These are phyloP conservation scores for Colletotrichum acutatum DNA, from an alignment of 2,329 filamentous ascomycete genomes.

Conservation along the genomic window DNA sequence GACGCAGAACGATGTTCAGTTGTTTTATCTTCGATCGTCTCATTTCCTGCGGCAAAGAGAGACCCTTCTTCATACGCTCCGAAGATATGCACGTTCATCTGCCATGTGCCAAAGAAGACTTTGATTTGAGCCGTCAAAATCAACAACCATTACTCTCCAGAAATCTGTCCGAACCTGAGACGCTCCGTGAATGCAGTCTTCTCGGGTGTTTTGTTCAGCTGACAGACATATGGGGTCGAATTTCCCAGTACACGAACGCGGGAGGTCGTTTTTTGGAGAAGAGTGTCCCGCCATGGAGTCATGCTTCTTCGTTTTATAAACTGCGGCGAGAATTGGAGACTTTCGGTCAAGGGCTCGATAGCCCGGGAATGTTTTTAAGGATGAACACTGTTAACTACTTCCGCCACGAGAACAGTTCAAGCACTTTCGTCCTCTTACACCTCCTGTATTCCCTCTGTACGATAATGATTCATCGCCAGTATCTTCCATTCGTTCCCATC, in stretches of 20 bases:
- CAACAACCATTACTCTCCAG: slow-evolving; percentile 48
- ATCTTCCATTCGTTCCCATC: slow-evolving; percentile 73
- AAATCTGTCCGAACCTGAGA: slow-evolving; percentile 46
- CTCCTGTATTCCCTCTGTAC: slow-evolving; percentile 72
- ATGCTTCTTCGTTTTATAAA: slow-evolving; percentile 62
- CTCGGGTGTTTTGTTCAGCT: slow-evolving; percentile 65
- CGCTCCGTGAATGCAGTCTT: slow-evolving; percentile 54
- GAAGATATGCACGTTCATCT: slow-evolving; percentile 72
- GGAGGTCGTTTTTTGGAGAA: slow-evolving; percentile 62
- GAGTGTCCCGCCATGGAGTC: slow-evolving; percentile 68
- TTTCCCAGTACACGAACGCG: slow-evolving; percentile 64
- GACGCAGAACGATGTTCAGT: slow-evolving; percentile 77
- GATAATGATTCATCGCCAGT: slow-evolving; percentile 76
- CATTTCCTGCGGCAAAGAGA: slow-evolving; percentile 72
- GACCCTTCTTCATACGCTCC: slow-evolving; percentile 68
- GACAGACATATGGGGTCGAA: slow-evolving; percentile 67
- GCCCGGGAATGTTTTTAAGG: slow-evolving; percentile 45
- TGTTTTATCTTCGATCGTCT: slow-evolving; percentile 79
- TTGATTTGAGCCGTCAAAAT: slow-evolving; percentile 69
- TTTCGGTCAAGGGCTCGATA: slow-evolving; percentile 56
- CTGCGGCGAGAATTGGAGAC: slow-evolving; percentile 61
- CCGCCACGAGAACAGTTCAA: slow-evolving; percentile 72
- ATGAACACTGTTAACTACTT: slow-evolving; percentile 71
- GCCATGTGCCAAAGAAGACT: slow-evolving; percentile 73
- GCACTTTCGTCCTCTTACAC: slow-evolving; percentile 74